Evolutionary conservation across 2,329 filamentous ascomycete genomes (phyloP).

Genomic region (Fusarium newnesense): DNA sequence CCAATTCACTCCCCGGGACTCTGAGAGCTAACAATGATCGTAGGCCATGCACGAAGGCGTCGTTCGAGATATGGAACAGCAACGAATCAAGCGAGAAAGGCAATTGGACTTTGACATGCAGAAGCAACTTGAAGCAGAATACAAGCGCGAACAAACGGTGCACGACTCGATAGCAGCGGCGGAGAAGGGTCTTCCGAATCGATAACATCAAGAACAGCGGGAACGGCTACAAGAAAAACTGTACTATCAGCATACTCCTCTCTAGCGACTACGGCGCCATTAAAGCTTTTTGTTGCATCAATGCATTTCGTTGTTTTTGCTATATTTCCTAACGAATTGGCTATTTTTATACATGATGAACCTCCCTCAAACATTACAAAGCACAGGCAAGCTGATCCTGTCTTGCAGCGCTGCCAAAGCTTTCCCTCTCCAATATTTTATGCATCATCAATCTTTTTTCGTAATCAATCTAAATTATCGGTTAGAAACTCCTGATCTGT

Average conservation of each 20-base stretch:
- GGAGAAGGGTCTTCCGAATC: constrained; percentile 38
- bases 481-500: constrained; percentile 78
- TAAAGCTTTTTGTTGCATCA: constrained; percentile 26
- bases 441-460: constrained; percentile 18
- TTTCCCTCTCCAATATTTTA: constrained; percentile 16
- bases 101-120: constrained; percentile 97
- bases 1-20: not conserved
- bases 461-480: constrained; percentile 58
- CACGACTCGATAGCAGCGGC: constrained; percentile 51
- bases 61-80: constrained; percentile 92
- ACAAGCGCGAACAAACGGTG: constrained; percentile 87
- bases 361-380: constrained; percentile 38
- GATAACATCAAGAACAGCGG: constrained; percentile 27
- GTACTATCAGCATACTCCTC: constrained; percentile 29
- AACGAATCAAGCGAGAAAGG: constrained; percentile 87
- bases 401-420: constrained; percentile 2
- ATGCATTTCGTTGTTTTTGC: constrained; percentile 39
- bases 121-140: constrained; percentile 84
- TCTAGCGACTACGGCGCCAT: constrained; percentile 7
- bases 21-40: constrained; percentile 12
- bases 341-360: constrained; percentile 34
- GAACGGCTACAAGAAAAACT: not conserved
- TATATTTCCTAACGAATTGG: constrained; percentile 31
- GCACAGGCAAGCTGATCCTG: constrained; percentile 23
- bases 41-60: constrained; percentile 97